Evolutionary conservation across 495 filamentous ascomycete species (phyloP), one percentile per base, ranked within the genome.

Genomic region (Entonaema liquescens): DNA sequence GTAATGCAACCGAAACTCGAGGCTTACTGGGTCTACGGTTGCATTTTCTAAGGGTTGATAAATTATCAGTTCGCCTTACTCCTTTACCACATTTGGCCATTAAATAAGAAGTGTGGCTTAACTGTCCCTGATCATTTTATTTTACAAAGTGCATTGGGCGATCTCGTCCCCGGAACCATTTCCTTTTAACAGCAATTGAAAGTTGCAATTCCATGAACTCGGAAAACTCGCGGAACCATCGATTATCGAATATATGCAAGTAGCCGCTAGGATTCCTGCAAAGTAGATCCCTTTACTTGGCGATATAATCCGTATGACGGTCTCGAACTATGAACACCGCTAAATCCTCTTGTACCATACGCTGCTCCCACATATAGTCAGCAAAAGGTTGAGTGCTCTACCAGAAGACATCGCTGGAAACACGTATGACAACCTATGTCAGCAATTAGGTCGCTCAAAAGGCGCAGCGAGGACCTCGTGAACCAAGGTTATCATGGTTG

Each of bases 1-100:
- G 65, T 56, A 65, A 73, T 73, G 56, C 56, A 62, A 73, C 65
- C 23, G 35, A 53, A 65, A 50, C 61, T 68, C 33, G 65, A 57
- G 49, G 65, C 54, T 68, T 64, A 68, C 65, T 62, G 54, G 68
- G 55, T 59, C 35, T 28, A 26, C 33, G 21, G 68, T 71, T 60
- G 23, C 64, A 68, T 65, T 66, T 66, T 31, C 56, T 44, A 21
- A 59, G 64, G 59, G 33, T 67, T 54, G 26, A 61, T 62, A 65
- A 65, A 68, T 62, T 71, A 58, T 52, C 52, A 21, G 42, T 26
- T 64, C 35, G 50, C 49, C 50, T 66, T n/a, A 49, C 42, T 55
- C 59, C 58, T 42, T 62, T 49, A 56, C 23, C 7, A 56, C 6
- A 33, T 40, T 17, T 35, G 28, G n/a, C 7, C 12, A 11, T 23